Conservation (phyloP, 2,329 filamentous ascomycete species). For the Clarireedia paspali region DNA sequence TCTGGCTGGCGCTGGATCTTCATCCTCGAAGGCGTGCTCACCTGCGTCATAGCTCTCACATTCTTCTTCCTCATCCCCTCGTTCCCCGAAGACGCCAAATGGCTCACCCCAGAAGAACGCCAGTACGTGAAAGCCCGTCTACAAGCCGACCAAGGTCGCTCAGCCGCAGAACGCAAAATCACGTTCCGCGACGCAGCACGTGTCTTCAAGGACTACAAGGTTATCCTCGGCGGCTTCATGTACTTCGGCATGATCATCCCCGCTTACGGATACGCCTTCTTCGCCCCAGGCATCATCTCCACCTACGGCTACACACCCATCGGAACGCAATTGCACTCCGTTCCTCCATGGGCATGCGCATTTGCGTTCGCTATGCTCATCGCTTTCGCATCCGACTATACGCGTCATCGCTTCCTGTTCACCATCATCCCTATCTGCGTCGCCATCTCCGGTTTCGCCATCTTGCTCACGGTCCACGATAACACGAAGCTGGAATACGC, state of each 20-base stretch:
- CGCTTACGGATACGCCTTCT: constrained; percentile 72
- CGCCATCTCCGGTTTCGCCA: constrained; percentile 65
- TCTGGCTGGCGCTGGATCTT: constrained; percentile 77
- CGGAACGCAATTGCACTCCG: constrained; percentile 41
- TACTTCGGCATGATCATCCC: constrained; percentile 75
- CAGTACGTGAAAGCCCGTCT: constrained; percentile 59
- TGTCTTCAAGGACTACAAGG: constrained; percentile 67
- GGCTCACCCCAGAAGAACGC: constrained; percentile 64
- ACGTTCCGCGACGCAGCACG: constrained; percentile 49
- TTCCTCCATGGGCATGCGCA: constrained; percentile 58
- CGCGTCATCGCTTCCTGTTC: constrained; percentile 68
- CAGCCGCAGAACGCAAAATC: constrained; percentile 54
- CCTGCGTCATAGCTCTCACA: constrained; percentile 50
- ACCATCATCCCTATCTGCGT: constrained; percentile 60
- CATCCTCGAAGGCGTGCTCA: constrained; percentile 65
- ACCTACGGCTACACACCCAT: constrained; percentile 55
- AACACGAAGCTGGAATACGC: constrained; percentile 63
- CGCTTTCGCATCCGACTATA: constrained; percentile 63
- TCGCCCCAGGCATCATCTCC: constrained; percentile 63
- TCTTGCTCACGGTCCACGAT: constrained; percentile 65
- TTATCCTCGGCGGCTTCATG: constrained; percentile 70
- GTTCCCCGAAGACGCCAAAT: constrained; percentile 68
- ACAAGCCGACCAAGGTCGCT: constrained; percentile 59
- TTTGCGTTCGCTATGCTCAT: constrained; percentile 73
- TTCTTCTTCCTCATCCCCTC: constrained; percentile 65